A percentile compares a stretch with the other conserved stretches of the same genome.
Conservation (phyloP, 192 early-diverging fungal genomes). For the Coemansia sp. region DNA sequence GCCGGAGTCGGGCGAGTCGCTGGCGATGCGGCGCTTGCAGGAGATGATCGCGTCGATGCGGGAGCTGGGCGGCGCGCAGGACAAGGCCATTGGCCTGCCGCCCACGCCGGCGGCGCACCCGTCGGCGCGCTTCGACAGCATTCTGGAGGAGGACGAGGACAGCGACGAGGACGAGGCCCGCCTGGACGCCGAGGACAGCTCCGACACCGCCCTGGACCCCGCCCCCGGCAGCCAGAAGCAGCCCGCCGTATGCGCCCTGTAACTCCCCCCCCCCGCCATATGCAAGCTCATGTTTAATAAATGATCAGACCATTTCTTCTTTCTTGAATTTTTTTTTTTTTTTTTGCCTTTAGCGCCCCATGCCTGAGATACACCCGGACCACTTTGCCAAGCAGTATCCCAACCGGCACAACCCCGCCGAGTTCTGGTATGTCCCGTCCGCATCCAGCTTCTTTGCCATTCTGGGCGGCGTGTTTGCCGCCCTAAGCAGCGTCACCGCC, state of each 20-base stretch:
- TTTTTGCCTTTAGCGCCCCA: neutral
- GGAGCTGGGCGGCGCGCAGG: conserved; percentile 7
- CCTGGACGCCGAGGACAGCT: conserved; percentile 14
- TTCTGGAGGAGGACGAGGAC: conserved; percentile 52
- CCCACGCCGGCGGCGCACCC: conserved; percentile 39
- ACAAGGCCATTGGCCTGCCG: conserved; percentile 1
- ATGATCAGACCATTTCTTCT: neutral
- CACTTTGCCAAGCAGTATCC: conserved; percentile 21
- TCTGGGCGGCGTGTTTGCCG: conserved; percentile 69
- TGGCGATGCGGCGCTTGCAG: conserved; percentile 45
- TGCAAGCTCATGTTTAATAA: too few relatives aligned
- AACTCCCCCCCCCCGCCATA: too few relatives aligned
- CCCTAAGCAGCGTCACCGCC: conserved; percentile 76
- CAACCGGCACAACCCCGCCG: conserved; percentile 24
- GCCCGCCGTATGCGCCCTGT: conserved; percentile 6
- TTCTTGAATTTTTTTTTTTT: neutral
- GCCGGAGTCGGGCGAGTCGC: conserved; percentile 9
- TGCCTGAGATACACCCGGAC: conserved; percentile 41
- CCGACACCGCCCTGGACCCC: neutral
- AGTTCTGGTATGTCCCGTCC: conserved; percentile 13
- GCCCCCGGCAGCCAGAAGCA: neutral
- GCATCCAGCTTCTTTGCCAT: conserved; percentile 41
- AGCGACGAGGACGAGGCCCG: conserved; percentile 28
- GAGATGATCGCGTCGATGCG: conserved; percentile 53
- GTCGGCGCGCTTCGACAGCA: conserved; percentile 52